These are phyloP conservation scores for Escovopsis sp. DNA, from an alignment of 2,329 filamentous ascomycete species.

Conservation along the genomic window DNA sequence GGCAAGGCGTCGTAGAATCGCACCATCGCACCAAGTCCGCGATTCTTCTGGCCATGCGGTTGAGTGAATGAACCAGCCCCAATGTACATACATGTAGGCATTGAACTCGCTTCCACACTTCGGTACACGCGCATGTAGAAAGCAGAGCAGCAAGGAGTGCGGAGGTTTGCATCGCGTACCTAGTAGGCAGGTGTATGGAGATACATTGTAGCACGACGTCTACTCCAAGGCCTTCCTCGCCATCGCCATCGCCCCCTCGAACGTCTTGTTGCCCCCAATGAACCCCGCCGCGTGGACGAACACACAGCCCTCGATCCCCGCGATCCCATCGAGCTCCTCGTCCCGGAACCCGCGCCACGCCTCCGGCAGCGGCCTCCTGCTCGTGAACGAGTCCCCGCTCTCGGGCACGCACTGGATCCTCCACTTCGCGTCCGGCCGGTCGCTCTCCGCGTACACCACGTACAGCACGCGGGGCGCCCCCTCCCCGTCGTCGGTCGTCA, in stretches of 20 bases:
- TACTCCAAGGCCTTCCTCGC: conserved; percentile 53
- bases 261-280: conserved; percentile 88
- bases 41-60: too few species aligned
- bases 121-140: too few species aligned
- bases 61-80: too few species aligned
- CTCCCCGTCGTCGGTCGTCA: conserved; percentile 9
- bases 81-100: too few species aligned
- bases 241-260: conserved; percentile 77
- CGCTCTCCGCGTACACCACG: conserved; percentile 79
- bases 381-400: conserved; percentile 73
- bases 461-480: conserved; percentile 45
- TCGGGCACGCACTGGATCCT: conserved; percentile 84
- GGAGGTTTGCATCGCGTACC: too few species aligned
- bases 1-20: too few species aligned
- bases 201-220: too few species aligned
- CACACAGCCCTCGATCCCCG: conserved; percentile 57
- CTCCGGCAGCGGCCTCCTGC: conserved; percentile 80
- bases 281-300: conserved; percentile 94
- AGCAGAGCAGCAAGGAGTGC: too few species aligned
- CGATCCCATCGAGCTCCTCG: conserved; percentile 60
- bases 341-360: conserved; percentile 86
- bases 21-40: too few species aligned
- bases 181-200: too few species aligned
- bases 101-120: too few species aligned
- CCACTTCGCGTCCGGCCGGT: conserved; percentile 67